Base-by-base conservation (phyloP, 441 rosid species). In the Erodium moschatum region DNA sequence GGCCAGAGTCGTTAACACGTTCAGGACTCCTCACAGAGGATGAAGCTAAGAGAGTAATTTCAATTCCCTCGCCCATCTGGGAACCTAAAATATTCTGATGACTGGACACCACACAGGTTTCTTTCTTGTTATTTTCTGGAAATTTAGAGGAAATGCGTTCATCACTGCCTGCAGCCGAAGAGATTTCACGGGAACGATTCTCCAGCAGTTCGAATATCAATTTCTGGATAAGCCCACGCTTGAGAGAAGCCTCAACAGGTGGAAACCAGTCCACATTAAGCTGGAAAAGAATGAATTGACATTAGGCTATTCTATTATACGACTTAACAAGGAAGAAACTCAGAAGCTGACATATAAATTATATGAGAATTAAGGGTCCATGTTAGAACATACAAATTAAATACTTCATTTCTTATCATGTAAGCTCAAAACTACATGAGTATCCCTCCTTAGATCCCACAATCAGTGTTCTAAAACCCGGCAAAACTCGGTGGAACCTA, bases 181-280 rank as follows among this genome's bases (percentile, higher is more conserved):
- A 73, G 68, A 67, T 74, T 67, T 77, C 81, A 76, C 31, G 74
- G 40, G 86, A 72, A 21, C 72, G 85, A 72, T 71, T 72, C 73
- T 85, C 83, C 70, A 88, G 84, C 72, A 86, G 90, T 75, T 82
- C 83, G 74, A 75, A 83, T 67, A 88, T 81, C 68, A 88, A 76
- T 70, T 80, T 84, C 83, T 88, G 84, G 75, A 88, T 86, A 48
- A 83, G 76, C 67, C 86, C 76, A 67, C 93, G 93, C 78, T 88
- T 88, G 68, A 86, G 79, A 66, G 89, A 88, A 62, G 85, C 93
- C 76, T 88, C 93, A 2, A 78, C 70, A 52, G 93, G 89, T 40
- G 77, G 87, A 74, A 88, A 87, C 93, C 93, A 87, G 72, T 81
- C 77, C 40, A 69, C 73, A 77, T 80, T 83, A 72, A 87, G 90